A percentile compares a stretch with the other conserved stretches of the same genome.
Evolutionary conservation across 768 basidiomycete species (phyloP).

Genomic region (Dendrothele bispora): DNA sequence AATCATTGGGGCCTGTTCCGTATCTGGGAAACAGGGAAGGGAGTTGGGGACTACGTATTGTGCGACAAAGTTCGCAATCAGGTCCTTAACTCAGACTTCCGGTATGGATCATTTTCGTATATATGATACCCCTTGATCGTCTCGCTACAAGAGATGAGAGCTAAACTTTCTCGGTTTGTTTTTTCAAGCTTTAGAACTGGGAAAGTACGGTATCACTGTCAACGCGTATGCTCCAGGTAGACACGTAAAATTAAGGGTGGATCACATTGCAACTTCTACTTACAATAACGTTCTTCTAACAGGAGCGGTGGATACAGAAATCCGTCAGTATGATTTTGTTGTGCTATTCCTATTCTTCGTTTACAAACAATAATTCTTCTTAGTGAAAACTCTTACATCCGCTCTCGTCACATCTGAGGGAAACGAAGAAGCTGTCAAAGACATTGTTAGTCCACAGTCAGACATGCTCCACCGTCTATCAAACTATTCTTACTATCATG

Average conservation of each 20-base stretch:
- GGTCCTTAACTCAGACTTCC: conserved; percentile 33
- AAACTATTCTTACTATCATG: neutral
- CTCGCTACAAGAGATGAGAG: neutral
- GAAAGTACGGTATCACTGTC: conserved; percentile 15
- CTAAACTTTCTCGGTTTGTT: neutral
- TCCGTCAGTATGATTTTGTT: conserved; percentile 6
- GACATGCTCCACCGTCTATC: neutral
- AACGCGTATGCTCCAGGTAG: conserved; percentile 16
- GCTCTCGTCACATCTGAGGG: neutral
- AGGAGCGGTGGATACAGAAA: conserved; percentile 12
- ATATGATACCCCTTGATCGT: neutral
- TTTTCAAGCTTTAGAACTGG: conserved; percentile 10
- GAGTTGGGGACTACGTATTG: conserved; percentile 20
- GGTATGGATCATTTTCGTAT: neutral
- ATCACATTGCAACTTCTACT: neutral
- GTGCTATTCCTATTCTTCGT: neutral
- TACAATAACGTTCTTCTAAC: neutral
- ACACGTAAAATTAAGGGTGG: neutral
- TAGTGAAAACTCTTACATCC: neutral
- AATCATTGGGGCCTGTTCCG: conserved; percentile 27
- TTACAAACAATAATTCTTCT: neutral
- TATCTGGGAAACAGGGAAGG: conserved; percentile 25
- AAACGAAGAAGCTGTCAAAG: neutral
- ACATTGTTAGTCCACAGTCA: conserved; percentile 1
- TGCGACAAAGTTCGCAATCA: conserved; percentile 35